These are phyloP conservation scores for Leccinum subrobustum DNA, from an alignment of 1,284 basidiomycete genomes.

Conservation along the genomic window DNA sequence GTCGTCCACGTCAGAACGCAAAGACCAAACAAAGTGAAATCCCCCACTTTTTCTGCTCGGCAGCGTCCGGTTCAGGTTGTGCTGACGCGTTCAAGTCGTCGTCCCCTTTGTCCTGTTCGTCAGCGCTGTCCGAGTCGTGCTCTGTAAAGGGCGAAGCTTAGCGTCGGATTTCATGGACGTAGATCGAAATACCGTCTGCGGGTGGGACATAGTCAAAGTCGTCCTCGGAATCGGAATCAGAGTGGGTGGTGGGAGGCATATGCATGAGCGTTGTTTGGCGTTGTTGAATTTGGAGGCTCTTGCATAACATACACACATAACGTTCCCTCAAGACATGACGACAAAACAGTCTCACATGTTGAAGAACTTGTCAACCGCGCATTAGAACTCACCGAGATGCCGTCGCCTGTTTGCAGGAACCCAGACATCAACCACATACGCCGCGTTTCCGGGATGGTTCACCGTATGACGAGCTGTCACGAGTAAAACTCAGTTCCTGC, in stretches of 20 bases:
- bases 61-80: slow-evolving; percentile 32
- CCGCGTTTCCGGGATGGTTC: background rate
- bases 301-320: slow-evolving; percentile 22
- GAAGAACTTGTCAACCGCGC: background rate
- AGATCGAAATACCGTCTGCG: slow-evolving; percentile 30
- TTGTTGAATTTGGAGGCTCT: slow-evolving; percentile 26
- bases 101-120: slow-evolving; percentile 28
- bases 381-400: slow-evolving; percentile 32
- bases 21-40: background rate
- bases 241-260: slow-evolving; percentile 12
- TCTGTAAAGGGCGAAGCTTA: slow-evolving; percentile 27
- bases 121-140: slow-evolving; percentile 37
- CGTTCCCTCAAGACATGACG: too few relatives aligned
- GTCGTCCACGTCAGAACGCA: background rate
- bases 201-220: slow-evolving; percentile 67
- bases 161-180: background rate
- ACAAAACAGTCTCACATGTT: background rate
- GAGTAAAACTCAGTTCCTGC: background rate
- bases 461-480: background rate
- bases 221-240: slow-evolving; percentile 58
- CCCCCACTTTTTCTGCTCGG: slow-evolving; percentile 44
- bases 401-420: slow-evolving; percentile 46
- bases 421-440: slow-evolving; percentile 4
- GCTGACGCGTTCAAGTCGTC: slow-evolving; percentile 5
- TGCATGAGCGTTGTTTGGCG: slow-evolving; percentile 23